These are phyloP conservation scores for Phytophthora aleatoria DNA, from an alignment of 352 stramenopile genomes.

Conservation along the genomic window DNA sequence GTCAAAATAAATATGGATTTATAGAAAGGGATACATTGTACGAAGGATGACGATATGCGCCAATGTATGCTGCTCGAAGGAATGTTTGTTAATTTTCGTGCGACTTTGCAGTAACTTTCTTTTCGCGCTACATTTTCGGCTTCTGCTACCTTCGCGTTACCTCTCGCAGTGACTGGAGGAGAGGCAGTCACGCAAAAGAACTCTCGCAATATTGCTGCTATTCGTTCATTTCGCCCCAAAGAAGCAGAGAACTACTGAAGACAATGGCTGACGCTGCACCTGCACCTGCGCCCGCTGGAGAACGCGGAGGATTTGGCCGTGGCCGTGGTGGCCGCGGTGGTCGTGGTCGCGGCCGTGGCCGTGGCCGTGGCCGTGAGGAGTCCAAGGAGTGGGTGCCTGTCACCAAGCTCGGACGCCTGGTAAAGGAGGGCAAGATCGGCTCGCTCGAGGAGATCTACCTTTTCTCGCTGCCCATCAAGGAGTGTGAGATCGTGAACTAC, in stretches of 20 bases:
- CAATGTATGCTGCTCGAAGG: constrained; percentile 7
- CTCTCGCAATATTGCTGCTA: constrained; percentile 19
- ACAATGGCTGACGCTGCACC: constrained; percentile 78
- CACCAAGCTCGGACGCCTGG: constrained; percentile 99
- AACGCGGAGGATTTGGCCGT: constrained; percentile 94
- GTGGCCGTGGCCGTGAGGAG: constrained; percentile 89
- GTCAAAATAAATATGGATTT: too few relatives aligned
- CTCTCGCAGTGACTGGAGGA: constrained; percentile 42
- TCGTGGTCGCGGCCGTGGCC: constrained; percentile 81
- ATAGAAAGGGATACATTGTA: too few relatives aligned
- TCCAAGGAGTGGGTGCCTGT: constrained; percentile 98
- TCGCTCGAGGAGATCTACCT: constrained; percentile 99
- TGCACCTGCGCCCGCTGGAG: constrained; percentile 67
- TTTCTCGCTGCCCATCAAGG: constrained; percentile 99
- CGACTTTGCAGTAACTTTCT: background rate
- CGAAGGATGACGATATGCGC: too few relatives aligned
- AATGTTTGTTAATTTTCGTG: constrained; percentile 7
- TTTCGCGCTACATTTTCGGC: background rate
- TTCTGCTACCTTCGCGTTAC: constrained; percentile 42
- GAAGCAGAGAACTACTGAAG: constrained; percentile 44
- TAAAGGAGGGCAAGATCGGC: constrained; percentile 99
- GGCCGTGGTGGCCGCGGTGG: constrained; percentile 86
- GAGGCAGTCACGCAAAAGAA: constrained; percentile 2
- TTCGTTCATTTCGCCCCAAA: constrained; percentile 89
- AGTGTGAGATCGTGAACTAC: constrained; percentile 99